Percentiles rank a stretch among this genome's conserved stretches.
phyloP scores from a whole-genome alignment of 495 filamentous ascomycete genomes.

The Articulospora tetracladia region DNA sequence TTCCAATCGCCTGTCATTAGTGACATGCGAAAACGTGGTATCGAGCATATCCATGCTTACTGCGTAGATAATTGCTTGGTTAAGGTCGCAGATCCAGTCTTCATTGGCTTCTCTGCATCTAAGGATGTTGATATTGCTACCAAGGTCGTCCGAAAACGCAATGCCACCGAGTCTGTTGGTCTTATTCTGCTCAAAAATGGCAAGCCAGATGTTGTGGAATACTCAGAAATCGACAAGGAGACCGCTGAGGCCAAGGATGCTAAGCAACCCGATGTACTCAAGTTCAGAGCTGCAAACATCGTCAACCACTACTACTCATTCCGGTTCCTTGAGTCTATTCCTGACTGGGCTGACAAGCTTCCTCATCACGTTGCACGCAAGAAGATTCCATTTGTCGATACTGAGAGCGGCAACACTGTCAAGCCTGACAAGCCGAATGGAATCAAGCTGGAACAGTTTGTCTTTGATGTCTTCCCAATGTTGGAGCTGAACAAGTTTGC shows the following conservation, averaged over 20 bases:
- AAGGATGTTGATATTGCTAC: slow-evolving; percentile 94
- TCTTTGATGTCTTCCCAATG: slow-evolving; percentile 97
- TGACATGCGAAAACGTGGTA: slow-evolving; percentile 84
- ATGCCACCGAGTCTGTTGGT: slow-evolving; percentile 93
- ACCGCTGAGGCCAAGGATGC: slow-evolving; percentile 86
- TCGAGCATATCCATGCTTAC: slow-evolving; percentile 95
- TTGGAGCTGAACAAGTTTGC: slow-evolving; percentile 85
- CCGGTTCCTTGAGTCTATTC: slow-evolving; percentile 86
- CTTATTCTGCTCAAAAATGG: slow-evolving; percentile 94
- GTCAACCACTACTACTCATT: slow-evolving; percentile 99
- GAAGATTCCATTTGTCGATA: slow-evolving; percentile 91
- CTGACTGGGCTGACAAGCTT: slow-evolving; percentile 76
- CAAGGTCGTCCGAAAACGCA: slow-evolving; percentile 97
- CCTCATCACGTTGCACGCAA: slow-evolving; percentile 96
- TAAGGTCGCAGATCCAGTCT: slow-evolving; percentile 92
- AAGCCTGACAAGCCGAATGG: slow-evolving; percentile 95
- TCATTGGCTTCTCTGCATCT: slow-evolving; percentile 88
- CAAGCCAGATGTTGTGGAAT: slow-evolving; percentile 96
- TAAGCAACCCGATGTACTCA: slow-evolving; percentile 77
- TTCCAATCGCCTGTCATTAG: slow-evolving; percentile 75
- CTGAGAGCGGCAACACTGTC: slow-evolving; percentile 68
- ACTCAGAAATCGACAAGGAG: slow-evolving; percentile 90
- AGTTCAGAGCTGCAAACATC: slow-evolving; percentile 97
- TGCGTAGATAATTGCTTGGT: slow-evolving; percentile 99
- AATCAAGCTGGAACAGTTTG: slow-evolving; percentile 98